These are phyloP conservation scores for Vitis riparia DNA, from an alignment of 164 flowering plant species.

Conservation along the genomic window DNA sequence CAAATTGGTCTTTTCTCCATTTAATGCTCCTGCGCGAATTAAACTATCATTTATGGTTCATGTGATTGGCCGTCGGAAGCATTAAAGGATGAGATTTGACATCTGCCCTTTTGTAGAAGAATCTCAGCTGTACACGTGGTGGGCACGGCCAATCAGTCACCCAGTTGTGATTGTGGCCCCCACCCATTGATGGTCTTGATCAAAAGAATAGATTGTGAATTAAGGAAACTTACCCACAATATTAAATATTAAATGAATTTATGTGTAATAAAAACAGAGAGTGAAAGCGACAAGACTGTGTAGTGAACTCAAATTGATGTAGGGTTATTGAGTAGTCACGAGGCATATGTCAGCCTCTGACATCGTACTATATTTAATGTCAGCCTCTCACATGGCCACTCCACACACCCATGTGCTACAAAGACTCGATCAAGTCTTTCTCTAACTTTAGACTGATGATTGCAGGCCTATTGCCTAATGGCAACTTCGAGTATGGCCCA, in stretches of 20 bases:
- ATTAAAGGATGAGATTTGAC: not conserved
- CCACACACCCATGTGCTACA: too few species aligned
- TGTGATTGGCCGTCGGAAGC: slow-evolving; percentile 11
- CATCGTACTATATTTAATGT: too few species aligned
- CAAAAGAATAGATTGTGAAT: not conserved
- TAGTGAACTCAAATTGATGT: too few species aligned
- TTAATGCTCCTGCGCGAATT: not conserved
- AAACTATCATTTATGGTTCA: slow-evolving; percentile 11
- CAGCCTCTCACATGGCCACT: too few species aligned
- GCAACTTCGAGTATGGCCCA: slow-evolving; percentile 80
- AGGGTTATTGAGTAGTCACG: too few species aligned
- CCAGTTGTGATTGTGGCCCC: not conserved
- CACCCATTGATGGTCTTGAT: not conserved
- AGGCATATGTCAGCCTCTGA: too few species aligned
- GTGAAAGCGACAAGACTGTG: too few species aligned
- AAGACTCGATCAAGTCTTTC: too few species aligned
- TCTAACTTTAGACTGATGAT: not conserved
- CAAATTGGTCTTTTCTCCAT: not conserved
- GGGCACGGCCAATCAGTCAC: not conserved
- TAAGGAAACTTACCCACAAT: too few species aligned
- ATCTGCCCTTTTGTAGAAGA: not conserved
- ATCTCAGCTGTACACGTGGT: not conserved
- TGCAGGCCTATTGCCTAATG: slow-evolving; percentile 76
- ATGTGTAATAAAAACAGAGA: too few species aligned
- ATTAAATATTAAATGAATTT: too few species aligned